Percentiles rank a stretch among this genome's conserved stretches.
phyloP scores from a whole-genome alignment of 441 rosid species.

The Brassica hybrid region DNA sequence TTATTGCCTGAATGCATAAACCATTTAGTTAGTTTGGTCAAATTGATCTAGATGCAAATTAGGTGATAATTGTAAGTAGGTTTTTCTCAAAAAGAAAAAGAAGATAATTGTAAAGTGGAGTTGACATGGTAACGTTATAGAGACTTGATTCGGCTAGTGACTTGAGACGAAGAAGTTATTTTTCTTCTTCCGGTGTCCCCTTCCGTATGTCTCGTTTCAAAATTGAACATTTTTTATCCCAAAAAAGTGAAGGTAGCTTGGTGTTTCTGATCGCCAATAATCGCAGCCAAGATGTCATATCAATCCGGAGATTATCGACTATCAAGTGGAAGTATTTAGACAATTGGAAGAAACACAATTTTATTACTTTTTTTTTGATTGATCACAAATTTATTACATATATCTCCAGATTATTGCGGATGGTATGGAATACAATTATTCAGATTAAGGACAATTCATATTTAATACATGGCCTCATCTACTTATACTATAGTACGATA shows the following conservation, averaged over 20 bases:
- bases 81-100: too few relatives aligned
- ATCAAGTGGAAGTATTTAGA: background rate
- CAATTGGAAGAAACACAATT: background rate
- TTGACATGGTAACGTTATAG: background rate
- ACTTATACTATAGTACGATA: constrained; percentile 8
- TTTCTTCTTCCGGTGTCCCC: background rate
- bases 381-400: background rate
- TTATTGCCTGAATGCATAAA: too few relatives aligned
- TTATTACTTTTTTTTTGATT: too few relatives aligned
- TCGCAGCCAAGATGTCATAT: background rate
- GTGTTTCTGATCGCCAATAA: background rate
- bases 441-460: constrained; percentile 19
- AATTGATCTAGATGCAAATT: constrained; percentile 1
- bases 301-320: background rate
- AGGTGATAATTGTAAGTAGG: too few relatives aligned
- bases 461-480: background rate
- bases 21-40: background rate
- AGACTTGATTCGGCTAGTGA: background rate
- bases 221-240: background rate
- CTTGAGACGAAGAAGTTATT: background rate
- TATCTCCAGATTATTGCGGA: background rate
- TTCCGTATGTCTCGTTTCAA: background rate
- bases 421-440: background rate
- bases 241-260: background rate
- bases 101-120: background rate